phyloP scores from a whole-genome alignment of 495 filamentous ascomycete genomes.

The Talaromyces proteolyticus region DNA sequence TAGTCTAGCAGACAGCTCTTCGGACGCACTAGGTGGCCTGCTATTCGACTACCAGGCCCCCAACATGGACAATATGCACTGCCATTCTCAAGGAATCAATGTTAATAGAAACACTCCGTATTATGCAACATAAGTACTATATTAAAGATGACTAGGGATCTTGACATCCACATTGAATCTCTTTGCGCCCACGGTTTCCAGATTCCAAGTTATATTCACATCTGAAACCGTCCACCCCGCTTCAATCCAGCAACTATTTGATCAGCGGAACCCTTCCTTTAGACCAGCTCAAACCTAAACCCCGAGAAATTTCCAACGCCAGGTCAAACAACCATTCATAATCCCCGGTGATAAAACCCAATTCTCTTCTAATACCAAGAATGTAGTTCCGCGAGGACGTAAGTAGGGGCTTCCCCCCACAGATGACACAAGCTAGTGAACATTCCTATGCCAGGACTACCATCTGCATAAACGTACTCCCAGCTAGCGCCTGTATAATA shows the following conservation, averaged over 20 bases:
- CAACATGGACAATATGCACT: no score
- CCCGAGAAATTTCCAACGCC: neutral
- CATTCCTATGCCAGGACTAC: slow-evolving; percentile 22
- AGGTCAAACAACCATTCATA: neutral
- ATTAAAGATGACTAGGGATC: no score
- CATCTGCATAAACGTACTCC: slow-evolving; percentile 29
- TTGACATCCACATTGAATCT: no score
- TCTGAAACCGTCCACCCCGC: neutral
- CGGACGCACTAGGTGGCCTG: no score
- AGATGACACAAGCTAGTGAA: slow-evolving; percentile 31
- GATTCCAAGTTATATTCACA: neutral
- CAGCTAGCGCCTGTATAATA: slow-evolving; percentile 27
- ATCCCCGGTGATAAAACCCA: neutral
- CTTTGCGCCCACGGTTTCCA: no score
- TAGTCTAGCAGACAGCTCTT: no score
- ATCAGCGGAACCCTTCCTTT: neutral
- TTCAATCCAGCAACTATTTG: neutral
- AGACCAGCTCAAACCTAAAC: neutral
- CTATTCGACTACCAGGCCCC: no score
- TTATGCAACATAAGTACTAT: no score
- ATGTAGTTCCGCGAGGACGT: slow-evolving; percentile 22
- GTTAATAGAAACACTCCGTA: no score
- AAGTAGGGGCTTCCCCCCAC: slow-evolving; percentile 33
- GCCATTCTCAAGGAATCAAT: no score
- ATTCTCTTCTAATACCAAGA: slow-evolving; percentile 9